Evolutionary conservation across 192 early-diverging fungal species (phyloP).

Genomic region (Mortierella antarctica): DNA sequence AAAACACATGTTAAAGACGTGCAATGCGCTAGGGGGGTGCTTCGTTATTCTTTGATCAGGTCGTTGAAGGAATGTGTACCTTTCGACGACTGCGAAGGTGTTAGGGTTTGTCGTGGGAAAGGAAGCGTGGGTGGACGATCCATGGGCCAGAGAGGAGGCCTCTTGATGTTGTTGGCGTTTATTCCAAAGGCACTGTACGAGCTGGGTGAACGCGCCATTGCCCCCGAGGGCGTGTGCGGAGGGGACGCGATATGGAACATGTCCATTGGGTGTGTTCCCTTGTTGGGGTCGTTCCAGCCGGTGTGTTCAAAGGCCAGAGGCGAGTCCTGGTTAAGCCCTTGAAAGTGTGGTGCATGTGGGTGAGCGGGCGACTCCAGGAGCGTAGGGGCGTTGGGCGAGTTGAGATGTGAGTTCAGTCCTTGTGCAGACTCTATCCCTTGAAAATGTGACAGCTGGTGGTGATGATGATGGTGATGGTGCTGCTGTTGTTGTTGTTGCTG

Average conservation of each 20-base stretch:
- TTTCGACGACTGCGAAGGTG: conserved; percentile 44
- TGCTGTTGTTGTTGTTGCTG: conserved; percentile 16
- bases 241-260: conserved; percentile 49
- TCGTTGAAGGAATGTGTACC: conserved; percentile 2
- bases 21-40: neutral
- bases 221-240: conserved; percentile 40
- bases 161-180: conserved; percentile 22
- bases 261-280: conserved; percentile 17
- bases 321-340: conserved; percentile 23
- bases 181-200: conserved; percentile 26
- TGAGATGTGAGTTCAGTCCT: conserved; percentile 25
- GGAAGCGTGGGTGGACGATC: conserved; percentile 32
- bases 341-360: conserved; percentile 14
- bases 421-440: conserved; percentile 30
- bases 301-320: conserved; percentile 19
- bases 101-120: conserved; percentile 35
- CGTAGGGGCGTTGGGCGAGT: conserved; percentile 15
- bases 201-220: conserved; percentile 30
- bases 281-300: conserved; percentile 34
- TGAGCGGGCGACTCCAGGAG: conserved; percentile 19
- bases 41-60: neutral
- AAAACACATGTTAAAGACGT: too few species aligned
- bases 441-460: conserved; percentile 33
- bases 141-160: conserved; percentile 49
- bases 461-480: conserved; percentile 7